A percentile compares a stretch with the other conserved stretches of the same genome.
These are phyloP conservation scores for Tetrastigma voinierianum DNA, from an alignment of 164 flowering plant species.

Conservation along the genomic window DNA sequence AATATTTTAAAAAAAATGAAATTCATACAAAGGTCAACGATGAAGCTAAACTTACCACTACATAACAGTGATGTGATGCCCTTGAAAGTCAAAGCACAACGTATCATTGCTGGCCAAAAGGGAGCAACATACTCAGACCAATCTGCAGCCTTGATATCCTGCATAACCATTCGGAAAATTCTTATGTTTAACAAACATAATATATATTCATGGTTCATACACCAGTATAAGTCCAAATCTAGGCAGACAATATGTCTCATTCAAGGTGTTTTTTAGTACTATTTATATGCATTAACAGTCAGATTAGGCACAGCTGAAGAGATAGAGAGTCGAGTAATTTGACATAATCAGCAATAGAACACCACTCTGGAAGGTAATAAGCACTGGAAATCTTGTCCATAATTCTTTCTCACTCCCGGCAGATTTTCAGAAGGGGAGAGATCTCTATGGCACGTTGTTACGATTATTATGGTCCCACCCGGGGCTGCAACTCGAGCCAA, in stretches of 20 bases:
- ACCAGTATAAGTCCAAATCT: neutral
- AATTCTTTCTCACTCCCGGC: conserved; percentile 60
- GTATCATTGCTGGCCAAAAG: conserved; percentile 97
- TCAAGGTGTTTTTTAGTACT: too few species aligned
- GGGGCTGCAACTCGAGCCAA: conserved; percentile 87
- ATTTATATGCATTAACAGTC: too few species aligned
- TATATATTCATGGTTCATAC: too few species aligned
- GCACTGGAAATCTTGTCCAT: conserved; percentile 66
- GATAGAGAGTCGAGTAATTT: conserved; percentile 56
- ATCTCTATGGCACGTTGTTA: conserved; percentile 92
- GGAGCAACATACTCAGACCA: conserved; percentile 94
- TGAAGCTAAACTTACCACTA: conserved; percentile 47
- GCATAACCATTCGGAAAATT: conserved; percentile 2
- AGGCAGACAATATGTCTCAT: neutral
- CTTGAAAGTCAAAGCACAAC: conserved; percentile 80
- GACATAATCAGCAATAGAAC: conserved; percentile 85
- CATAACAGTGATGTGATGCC: conserved; percentile 76
- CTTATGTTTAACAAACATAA: neutral
- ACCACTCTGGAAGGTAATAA: conserved; percentile 88
- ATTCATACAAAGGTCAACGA: too few species aligned
- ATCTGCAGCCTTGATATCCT: conserved; percentile 87
- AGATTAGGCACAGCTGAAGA: conserved; percentile 50
- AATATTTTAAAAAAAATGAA: too few species aligned
- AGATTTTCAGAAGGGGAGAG: conserved; percentile 63
- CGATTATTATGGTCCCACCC: conserved; percentile 81